Evolutionary conservation across 306 rosid genomes (phyloP), one percentile per base, ranked within the genome.

Genomic region (Cicer arietinum): DNA sequence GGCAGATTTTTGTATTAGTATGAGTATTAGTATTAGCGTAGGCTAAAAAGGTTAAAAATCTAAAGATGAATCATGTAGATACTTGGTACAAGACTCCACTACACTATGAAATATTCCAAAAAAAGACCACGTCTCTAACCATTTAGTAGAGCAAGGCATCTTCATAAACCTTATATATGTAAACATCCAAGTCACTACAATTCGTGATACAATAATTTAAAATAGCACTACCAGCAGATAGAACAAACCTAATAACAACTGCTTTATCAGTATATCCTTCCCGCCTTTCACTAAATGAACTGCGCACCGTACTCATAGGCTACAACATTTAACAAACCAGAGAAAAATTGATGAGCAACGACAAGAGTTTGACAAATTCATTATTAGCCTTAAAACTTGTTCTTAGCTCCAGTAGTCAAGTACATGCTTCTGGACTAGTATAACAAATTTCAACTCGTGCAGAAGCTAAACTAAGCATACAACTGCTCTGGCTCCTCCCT

Each of bases 241-340:
- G 58, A 52, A 73, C 84, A 76, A 67, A 92, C 98, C 97, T 94
- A 84, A 91, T 81, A 61, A 70, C 85, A 80, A 94, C 96, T 71
- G 98, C 98, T 79, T 89, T 94, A 80, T 91, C 94, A 0, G 96
- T 91, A 75, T 94, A 90, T 76, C 98, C 98, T 78, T 94, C 97
- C 76, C 90, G 89, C n/a, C 90, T 87, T 7, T 84, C 89, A 64
- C 94, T 82, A 79, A 88, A 94, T 82, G 98, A 86, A 81, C 59
- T 87, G 72, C 98, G 92, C 80, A 87, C 93, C 79, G 71, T 68
- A 77, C 91, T 94, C 96, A 73, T 91, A 59, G 96, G 97, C 98
- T 94, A 80, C 81, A 85, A 76, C 20, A 64, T 79, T 76, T 48
- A 54, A 58, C 58, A 16, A 75, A 73, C 64, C 76, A 64, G 76